Evolutionary conservation across 352 stramenopile species (phyloP).

Genomic region (Plasmopara muralis): DNA sequence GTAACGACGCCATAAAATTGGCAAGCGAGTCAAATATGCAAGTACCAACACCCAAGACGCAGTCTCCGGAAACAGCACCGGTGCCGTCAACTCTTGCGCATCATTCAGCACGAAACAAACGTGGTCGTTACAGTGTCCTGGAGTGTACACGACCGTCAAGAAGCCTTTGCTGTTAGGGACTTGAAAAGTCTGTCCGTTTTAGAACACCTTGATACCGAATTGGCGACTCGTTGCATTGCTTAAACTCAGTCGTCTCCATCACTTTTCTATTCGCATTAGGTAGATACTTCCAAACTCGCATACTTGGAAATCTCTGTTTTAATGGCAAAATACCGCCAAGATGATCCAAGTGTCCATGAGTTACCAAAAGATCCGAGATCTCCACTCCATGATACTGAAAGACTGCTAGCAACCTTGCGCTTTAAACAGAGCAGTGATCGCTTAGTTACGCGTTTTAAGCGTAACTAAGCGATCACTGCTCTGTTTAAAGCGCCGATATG

Average conservation of each 20-base stretch:
- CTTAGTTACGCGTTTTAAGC: too few relatives aligned
- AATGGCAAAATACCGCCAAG: slow-evolving; percentile 72
- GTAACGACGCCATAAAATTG: slow-evolving; percentile 72
- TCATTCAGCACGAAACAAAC: slow-evolving; percentile 68
- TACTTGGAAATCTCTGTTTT: slow-evolving; percentile 40
- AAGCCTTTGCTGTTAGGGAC: slow-evolving; percentile 15
- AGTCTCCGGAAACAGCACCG: slow-evolving; percentile 79
- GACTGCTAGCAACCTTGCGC: slow-evolving; percentile 36
- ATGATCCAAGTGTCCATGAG: slow-evolving; percentile 87
- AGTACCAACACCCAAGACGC: slow-evolving; percentile 75
- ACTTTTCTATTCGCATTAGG: slow-evolving; percentile 5
- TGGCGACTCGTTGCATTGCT: slow-evolving; percentile 42
- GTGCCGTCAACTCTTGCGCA: slow-evolving; percentile 7
- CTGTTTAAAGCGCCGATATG: too few relatives aligned
- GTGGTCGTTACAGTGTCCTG: slow-evolving; percentile 83
- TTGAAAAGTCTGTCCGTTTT: slow-evolving; percentile 37
- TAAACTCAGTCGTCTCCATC: slow-evolving; percentile 34
- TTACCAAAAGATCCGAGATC: slow-evolving; percentile 80
- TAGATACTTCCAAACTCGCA: slow-evolving; percentile 70
- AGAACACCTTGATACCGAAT: slow-evolving; percentile 36
- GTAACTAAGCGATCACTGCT: too few relatives aligned
- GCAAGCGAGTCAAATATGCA: slow-evolving; percentile 80
- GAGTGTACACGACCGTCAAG: slow-evolving; percentile 63
- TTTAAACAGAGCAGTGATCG: too few relatives aligned
- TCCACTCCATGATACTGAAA: slow-evolving; percentile 37